These are phyloP conservation scores for Bipolaris zeicola DNA, from an alignment of 2,329 filamentous ascomycete genomes.

Conservation along the genomic window DNA sequence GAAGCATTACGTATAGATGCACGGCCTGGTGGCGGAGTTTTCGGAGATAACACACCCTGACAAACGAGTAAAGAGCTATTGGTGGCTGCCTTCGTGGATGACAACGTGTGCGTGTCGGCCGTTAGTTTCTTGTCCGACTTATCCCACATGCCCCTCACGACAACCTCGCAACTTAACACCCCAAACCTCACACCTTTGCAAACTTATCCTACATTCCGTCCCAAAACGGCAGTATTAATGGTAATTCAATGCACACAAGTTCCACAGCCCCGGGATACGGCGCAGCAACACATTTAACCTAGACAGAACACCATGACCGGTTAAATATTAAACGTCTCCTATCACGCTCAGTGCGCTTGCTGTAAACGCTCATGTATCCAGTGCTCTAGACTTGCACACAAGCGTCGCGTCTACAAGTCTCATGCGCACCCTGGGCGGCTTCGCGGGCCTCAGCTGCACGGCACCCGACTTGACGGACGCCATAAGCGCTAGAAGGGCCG, in stretches of 20 bases:
- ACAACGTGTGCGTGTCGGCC: neutral
- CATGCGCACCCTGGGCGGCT: slow-evolving; percentile 13
- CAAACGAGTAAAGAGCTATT: neutral
- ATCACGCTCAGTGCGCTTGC: slow-evolving; percentile 3
- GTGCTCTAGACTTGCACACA: slow-evolving; percentile 10
- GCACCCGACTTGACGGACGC: slow-evolving; percentile 21
- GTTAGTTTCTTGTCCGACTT: neutral
- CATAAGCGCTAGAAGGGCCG: slow-evolving; percentile 27
- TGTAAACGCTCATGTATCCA: neutral
- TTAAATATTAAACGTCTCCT: slow-evolving; percentile 6
- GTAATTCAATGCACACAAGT: neutral
- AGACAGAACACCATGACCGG: neutral
- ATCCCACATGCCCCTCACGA: neutral
- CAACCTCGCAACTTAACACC: neutral
- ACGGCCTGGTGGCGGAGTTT: neutral
- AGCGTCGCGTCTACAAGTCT: slow-evolving; percentile 9
- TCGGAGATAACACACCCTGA: slow-evolving; percentile 2
- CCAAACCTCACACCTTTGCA: neutral
- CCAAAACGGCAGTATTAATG: slow-evolving; percentile 12
- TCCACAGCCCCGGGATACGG: neutral
- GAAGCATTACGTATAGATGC: neutral
- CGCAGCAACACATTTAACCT: slow-evolving; percentile 1
- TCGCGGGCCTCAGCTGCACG: slow-evolving; percentile 17
- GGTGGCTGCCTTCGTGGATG: neutral
- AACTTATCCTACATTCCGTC: neutral